Conservation (phyloP, 257 asterid species). For the Fraxinus quadrangulata region DNA sequence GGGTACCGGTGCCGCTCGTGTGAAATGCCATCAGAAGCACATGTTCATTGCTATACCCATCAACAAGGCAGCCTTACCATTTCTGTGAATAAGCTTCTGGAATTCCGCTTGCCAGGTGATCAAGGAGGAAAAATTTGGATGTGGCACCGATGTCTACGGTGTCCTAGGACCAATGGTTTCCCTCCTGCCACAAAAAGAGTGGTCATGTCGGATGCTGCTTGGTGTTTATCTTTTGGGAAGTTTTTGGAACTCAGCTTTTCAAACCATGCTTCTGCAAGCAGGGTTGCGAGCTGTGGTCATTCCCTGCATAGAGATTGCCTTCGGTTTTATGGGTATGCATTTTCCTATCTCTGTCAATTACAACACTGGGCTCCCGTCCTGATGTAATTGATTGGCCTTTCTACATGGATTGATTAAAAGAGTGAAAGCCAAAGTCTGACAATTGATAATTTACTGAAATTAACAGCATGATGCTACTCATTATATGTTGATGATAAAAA, state of each 20-base stretch:
- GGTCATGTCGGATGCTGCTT: conserved; percentile 77
- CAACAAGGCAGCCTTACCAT: conserved; percentile 76
- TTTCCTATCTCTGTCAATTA: conserved; percentile 7
- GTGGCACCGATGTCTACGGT: conserved; percentile 87
- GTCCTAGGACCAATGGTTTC: conserved; percentile 66
- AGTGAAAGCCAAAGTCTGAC: neutral
- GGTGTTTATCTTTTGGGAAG: conserved; percentile 80
- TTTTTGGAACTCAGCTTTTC: conserved; percentile 82
- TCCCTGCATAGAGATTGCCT: conserved; percentile 87
- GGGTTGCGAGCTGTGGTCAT: conserved; percentile 85
- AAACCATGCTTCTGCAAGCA: conserved; percentile 81
- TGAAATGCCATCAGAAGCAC: conserved; percentile 78
- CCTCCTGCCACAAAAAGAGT: conserved; percentile 73
- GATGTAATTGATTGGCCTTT: conserved; percentile 10
- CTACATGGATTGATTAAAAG: neutral
- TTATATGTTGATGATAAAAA: neutral
- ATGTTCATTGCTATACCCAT: conserved; percentile 76
- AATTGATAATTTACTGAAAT: neutral
- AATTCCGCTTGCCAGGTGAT: conserved; percentile 62
- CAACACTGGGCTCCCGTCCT: conserved; percentile 1
- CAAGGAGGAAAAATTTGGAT: conserved; percentile 75
- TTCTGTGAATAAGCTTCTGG: conserved; percentile 57
- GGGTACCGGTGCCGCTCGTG: conserved; percentile 60
- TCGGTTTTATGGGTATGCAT: conserved; percentile 71
- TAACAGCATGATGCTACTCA: neutral